These are phyloP conservation scores for Kondoa malvinella DNA, from an alignment of 768 basidiomycete genomes.

Conservation along the genomic window DNA sequence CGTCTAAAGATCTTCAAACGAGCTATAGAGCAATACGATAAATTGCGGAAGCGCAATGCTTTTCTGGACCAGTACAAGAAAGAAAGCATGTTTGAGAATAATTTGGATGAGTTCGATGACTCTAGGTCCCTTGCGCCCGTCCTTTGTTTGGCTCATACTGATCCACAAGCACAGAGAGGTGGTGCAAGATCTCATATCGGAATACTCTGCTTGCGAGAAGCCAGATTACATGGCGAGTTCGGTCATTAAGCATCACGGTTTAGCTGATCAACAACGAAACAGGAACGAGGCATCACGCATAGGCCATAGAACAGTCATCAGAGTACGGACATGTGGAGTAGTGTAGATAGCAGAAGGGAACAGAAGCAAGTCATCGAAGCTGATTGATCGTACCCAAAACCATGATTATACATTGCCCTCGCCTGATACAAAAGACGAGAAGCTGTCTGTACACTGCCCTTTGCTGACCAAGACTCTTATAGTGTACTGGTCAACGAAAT, in stretches of 20 bases:
- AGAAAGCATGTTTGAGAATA: conserved; percentile 84
- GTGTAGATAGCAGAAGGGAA: too few species aligned
- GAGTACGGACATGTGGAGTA: too few species aligned
- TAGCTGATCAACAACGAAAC: background rate
- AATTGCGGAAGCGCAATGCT: conserved; percentile 68
- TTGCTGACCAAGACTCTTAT: too few species aligned
- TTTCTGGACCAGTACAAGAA: conserved; percentile 97
- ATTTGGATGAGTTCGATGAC: conserved; percentile 89
- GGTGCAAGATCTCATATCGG: conserved; percentile 70
- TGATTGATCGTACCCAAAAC: too few species aligned
- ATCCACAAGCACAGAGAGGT: conserved; percentile 43
- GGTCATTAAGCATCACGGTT: background rate
- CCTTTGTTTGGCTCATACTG: background rate
- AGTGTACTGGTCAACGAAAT: too few species aligned
- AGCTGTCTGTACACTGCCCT: too few species aligned
- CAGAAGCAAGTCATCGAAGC: too few species aligned
- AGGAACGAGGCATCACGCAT: background rate
- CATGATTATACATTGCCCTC: too few species aligned
- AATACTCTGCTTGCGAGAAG: conserved; percentile 91
- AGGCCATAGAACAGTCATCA: too few species aligned
- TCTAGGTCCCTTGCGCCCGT: conserved; percentile 46
- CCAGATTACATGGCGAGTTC: conserved; percentile 79
- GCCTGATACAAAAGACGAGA: too few species aligned
- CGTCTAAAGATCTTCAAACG: conserved; percentile 65
- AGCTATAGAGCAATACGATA: conserved; percentile 88